Percentiles rank a stretch among this genome's conserved stretches.
Evolutionary conservation across 441 rosid genomes (phyloP).

Genomic region (Jatropha multifida): DNA sequence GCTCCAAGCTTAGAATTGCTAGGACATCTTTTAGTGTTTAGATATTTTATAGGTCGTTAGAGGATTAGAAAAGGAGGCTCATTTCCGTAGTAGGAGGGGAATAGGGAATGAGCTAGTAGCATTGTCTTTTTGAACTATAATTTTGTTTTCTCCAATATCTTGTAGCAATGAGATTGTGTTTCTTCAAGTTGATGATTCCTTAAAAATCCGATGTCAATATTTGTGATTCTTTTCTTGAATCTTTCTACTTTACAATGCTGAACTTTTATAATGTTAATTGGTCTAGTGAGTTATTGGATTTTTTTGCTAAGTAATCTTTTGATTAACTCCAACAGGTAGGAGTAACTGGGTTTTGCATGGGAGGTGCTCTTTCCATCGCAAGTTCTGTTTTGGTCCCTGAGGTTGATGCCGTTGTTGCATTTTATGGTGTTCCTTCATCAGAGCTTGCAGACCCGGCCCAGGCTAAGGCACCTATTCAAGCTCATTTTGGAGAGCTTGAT

Average conservation of each 20-base stretch:
- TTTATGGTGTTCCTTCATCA: slow-evolving; percentile 82
- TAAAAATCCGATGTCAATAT: not conserved
- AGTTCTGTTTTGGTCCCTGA: slow-evolving; percentile 86
- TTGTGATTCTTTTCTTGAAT: not conserved
- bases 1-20: not conserved
- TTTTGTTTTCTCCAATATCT: not conserved
- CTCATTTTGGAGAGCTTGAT: slow-evolving; percentile 97
- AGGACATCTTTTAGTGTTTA: not conserved
- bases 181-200: not conserved
- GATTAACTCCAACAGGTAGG: slow-evolving; percentile 57
- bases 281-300: not conserved
- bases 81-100: not conserved
- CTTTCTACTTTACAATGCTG: not conserved
- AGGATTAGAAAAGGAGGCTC: not conserved
- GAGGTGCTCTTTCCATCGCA: slow-evolving; percentile 87
- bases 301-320: slow-evolving; percentile 3
- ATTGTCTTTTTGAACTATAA: not conserved
- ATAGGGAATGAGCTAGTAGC: not conserved
- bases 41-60: not conserved
- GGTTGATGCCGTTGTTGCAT: slow-evolving; percentile 86
- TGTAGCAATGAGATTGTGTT: not conserved
- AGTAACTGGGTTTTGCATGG: slow-evolving; percentile 96
- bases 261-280: slow-evolving; percentile 1
- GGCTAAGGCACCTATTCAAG: slow-evolving; percentile 86
- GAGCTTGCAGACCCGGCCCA: slow-evolving; percentile 81